phyloP scores from a whole-genome alignment of 2,329 filamentous ascomycete genomes.

The Cercospora sp. region DNA sequence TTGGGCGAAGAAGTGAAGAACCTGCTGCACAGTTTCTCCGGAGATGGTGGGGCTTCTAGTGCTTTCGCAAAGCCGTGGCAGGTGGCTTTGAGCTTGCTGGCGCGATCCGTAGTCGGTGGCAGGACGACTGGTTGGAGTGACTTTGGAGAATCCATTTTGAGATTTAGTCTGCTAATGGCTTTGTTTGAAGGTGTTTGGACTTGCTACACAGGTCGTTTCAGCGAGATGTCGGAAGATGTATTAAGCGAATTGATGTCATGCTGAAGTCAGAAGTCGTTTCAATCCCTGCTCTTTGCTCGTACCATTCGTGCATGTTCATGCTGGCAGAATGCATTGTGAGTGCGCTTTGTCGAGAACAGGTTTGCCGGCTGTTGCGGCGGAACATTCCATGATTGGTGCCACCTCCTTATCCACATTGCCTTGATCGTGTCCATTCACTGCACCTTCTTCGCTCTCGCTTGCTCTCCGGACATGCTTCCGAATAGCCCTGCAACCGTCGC shows the following conservation, averaged over 20 bases:
- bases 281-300: background rate
- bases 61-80: constrained; percentile 1
- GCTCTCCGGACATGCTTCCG: constrained; percentile 10
- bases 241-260: constrained; percentile 8
- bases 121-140: background rate
- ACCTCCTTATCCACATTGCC: background rate
- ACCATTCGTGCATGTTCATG: background rate
- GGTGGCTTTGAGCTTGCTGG: background rate
- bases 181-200: background rate
- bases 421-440: background rate
- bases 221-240: background rate
- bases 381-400: background rate
- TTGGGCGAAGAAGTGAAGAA: background rate
- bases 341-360: background rate
- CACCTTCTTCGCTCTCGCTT: background rate
- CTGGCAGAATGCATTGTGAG: background rate
- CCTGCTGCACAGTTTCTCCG: background rate
- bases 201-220: background rate
- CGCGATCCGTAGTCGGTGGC: constrained; percentile 5
- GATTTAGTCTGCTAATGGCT: background rate
- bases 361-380: background rate
- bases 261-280: constrained; percentile 8
- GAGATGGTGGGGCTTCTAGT: constrained; percentile 1
- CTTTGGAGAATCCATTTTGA: background rate
- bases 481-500: constrained; percentile 20